Evolutionary conservation across 352 stramenopile genomes (phyloP).

Genomic region (Pythium periplocum): DNA sequence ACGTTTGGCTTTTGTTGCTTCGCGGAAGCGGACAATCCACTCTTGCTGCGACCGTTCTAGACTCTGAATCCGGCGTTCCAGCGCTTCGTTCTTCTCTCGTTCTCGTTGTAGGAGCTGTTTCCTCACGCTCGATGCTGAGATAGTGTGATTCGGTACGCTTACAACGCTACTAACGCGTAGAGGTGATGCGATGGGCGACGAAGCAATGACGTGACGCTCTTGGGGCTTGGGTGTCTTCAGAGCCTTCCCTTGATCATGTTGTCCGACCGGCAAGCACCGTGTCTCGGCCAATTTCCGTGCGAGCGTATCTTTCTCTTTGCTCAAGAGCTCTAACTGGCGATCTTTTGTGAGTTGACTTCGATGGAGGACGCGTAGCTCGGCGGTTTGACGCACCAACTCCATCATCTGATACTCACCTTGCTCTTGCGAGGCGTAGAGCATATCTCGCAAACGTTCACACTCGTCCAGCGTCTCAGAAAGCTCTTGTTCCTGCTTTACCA

Average conservation of each 20-base stretch:
- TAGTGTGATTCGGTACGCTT: too few relatives aligned
- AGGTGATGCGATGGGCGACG: too few relatives aligned
- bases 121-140: too few relatives aligned
- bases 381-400: background rate
- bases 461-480: slow-evolving; percentile 10
- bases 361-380: background rate
- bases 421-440: slow-evolving; percentile 15
- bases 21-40: slow-evolving; percentile 16
- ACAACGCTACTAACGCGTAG: too few relatives aligned
- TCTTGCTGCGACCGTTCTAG: slow-evolving; percentile 10
- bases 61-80: slow-evolving; percentile 2
- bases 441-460: slow-evolving; percentile 2
- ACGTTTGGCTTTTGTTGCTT: slow-evolving; percentile 4
- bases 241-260: too few relatives aligned
- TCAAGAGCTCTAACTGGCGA: slow-evolving; percentile 6
- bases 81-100: slow-evolving; percentile 1
- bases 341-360: slow-evolving; percentile 11
- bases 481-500: slow-evolving; percentile 23
- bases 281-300: slow-evolving; percentile 12
- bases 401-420: slow-evolving; percentile 6
- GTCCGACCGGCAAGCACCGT: background rate
- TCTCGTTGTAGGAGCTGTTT: slow-evolving; percentile 9
- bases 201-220: too few relatives aligned
- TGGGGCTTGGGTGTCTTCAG: too few relatives aligned
- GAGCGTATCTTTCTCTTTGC: slow-evolving; percentile 9